Percentiles rank a stretch among this genome's conserved stretches.
phyloP scores from a whole-genome alignment of 1,284 basidiomycete genomes.

The Laetiporus sulphureus region DNA sequence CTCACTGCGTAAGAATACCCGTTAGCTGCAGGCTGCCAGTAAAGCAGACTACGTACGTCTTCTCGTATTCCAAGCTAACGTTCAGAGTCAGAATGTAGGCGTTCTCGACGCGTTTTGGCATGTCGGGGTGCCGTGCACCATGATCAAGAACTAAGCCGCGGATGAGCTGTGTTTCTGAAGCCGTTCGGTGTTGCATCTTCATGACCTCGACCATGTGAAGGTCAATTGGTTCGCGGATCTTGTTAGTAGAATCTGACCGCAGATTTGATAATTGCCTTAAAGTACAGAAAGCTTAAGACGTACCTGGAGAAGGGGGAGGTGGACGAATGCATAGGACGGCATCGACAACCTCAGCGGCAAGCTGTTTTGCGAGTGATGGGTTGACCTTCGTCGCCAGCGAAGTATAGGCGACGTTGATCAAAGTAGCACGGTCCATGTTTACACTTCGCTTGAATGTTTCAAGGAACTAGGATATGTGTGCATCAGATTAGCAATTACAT shows the following conservation, averaged over 20 bases:
- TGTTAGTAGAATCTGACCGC: slow-evolving; percentile 50
- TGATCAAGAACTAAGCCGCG: slow-evolving; percentile 94
- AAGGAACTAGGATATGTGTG: slow-evolving; percentile 61
- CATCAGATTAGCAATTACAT: neutral
- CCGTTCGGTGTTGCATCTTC: slow-evolving; percentile 99
- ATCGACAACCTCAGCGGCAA: slow-evolving; percentile 92
- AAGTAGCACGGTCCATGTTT: slow-evolving; percentile 81
- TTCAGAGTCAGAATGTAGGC: slow-evolving; percentile 95
- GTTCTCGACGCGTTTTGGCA: slow-evolving; percentile 98
- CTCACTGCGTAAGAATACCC: slow-evolving; percentile 53
- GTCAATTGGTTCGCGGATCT: slow-evolving; percentile 87
- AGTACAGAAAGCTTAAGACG: no score
- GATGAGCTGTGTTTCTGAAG: slow-evolving; percentile 96
- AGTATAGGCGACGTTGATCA: slow-evolving; percentile 91
- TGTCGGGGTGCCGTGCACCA: slow-evolving; percentile 96
- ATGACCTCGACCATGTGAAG: slow-evolving; percentile 99
- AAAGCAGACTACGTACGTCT: slow-evolving; percentile 67
- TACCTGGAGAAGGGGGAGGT: slow-evolving; percentile 57
- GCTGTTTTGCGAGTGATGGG: slow-evolving; percentile 76
- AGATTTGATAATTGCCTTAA: no score
- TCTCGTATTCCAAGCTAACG: slow-evolving; percentile 98
- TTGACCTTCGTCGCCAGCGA: slow-evolving; percentile 95
- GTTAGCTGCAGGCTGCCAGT: neutral
- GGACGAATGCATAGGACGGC: slow-evolving; percentile 89
- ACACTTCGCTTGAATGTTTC: slow-evolving; percentile 80